Evolutionary conservation across 2,329 filamentous ascomycete genomes (phyloP).

Genomic region (Ceratocystiopsis brevicomis): DNA sequence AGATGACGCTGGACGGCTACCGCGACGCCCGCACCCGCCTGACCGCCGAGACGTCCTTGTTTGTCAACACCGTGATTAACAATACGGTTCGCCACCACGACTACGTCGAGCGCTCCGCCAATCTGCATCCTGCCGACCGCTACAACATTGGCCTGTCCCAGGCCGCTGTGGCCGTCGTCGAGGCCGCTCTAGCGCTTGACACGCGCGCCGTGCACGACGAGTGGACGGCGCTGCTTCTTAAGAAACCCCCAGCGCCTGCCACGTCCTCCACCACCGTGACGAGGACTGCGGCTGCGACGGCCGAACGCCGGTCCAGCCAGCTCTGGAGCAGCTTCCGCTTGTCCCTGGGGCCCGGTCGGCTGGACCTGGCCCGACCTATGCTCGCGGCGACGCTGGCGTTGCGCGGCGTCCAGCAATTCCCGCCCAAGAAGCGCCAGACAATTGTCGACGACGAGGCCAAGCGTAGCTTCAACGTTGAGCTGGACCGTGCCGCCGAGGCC

Average conservation of each 20-base stretch:
- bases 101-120: conserved; percentile 37
- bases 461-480: conserved; percentile 58
- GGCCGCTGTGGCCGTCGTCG: conserved; percentile 44
- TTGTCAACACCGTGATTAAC: conserved; percentile 46
- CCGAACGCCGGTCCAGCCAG: conserved; percentile 47
- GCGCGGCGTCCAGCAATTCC: conserved; percentile 57
- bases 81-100: conserved; percentile 43
- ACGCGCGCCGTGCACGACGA: conserved; percentile 51
- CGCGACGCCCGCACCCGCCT: conserved; percentile 24
- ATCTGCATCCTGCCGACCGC: conserved; percentile 23
- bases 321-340: conserved; percentile 65
- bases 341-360: conserved; percentile 44
- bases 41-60: conserved; percentile 23
- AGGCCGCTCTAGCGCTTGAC: conserved; percentile 49
- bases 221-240: conserved; percentile 39
- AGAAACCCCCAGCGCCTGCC: conserved; percentile 21
- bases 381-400: conserved; percentile 52
- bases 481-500: conserved; percentile 33
- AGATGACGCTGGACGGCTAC: conserved; percentile 37
- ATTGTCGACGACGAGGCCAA: conserved; percentile 26
- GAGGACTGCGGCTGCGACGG: neutral
- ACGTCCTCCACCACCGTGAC: conserved; percentile 35
- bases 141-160: conserved; percentile 32
- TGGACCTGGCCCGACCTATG: conserved; percentile 57
- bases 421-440: conserved; percentile 28